Percentiles rank a stretch among this genome's conserved stretches.
Evolutionary conservation across 352 stramenopile species (phyloP).

Genomic region (Phytophthora parvispora): DNA sequence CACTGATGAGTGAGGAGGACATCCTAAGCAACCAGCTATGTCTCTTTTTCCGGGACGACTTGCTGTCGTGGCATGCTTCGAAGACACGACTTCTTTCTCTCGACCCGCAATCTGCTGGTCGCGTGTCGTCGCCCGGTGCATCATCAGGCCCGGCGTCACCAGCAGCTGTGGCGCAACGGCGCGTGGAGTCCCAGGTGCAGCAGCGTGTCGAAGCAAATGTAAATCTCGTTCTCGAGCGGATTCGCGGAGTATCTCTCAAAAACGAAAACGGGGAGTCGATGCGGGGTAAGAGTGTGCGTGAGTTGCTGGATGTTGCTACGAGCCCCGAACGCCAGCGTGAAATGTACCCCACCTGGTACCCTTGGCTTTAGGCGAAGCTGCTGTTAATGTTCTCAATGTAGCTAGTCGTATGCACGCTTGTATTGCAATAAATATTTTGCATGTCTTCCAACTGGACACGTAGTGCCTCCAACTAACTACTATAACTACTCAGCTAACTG

Average conservation of each 20-base stretch:
- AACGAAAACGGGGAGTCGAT: slow-evolving; percentile 67
- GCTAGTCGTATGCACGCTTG: slow-evolving; percentile 18
- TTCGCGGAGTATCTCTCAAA: slow-evolving; percentile 83
- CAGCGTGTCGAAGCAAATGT: slow-evolving; percentile 91
- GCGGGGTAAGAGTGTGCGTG: slow-evolving; percentile 78
- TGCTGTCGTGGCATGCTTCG: slow-evolving; percentile 90
- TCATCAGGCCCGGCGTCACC: slow-evolving; percentile 36
- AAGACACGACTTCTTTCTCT: slow-evolving; percentile 73
- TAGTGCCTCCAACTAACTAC: not conserved
- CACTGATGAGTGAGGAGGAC: slow-evolving; percentile 86
- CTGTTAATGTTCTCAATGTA: slow-evolving; percentile 9
- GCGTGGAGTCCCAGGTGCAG: slow-evolving; percentile 83
- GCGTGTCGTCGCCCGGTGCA: slow-evolving; percentile 26
- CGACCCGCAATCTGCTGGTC: slow-evolving; percentile 34
- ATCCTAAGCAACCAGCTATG: slow-evolving; percentile 89
- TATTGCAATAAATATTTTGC: slow-evolving; percentile 43
- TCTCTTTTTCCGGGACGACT: slow-evolving; percentile 91
- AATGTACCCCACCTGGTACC: slow-evolving; percentile 91
- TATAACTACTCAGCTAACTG: not conserved
- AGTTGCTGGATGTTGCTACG: slow-evolving; percentile 87
- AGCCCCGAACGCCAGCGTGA: slow-evolving; percentile 83
- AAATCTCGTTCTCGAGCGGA: slow-evolving; percentile 82
- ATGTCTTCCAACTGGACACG: slow-evolving; percentile 5
- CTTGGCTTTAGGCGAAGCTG: slow-evolving; percentile 72
- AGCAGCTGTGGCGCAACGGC: slow-evolving; percentile 50